Conservation (phyloP, 108 stramenopile species). For the Conticribra weissflogii region DNA sequence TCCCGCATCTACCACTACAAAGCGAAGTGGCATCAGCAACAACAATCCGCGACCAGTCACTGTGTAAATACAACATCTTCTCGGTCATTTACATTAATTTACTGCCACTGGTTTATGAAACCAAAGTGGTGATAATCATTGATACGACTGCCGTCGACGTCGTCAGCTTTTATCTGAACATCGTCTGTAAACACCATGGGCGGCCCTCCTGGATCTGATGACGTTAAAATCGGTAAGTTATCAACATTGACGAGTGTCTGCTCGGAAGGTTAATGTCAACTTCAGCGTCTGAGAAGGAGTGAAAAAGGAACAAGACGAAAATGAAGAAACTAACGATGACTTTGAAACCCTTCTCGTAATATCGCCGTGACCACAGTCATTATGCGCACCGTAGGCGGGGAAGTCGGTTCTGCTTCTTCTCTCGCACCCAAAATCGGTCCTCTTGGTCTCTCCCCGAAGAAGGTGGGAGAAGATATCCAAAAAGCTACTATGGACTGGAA, state of each 20-base stretch:
- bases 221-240: constrained; percentile 91
- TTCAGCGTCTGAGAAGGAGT: too few relatives aligned
- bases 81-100: not conserved
- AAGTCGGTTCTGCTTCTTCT: constrained; percentile 96
- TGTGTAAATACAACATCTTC: not conserved
- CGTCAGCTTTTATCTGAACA: constrained; percentile 65
- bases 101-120: not conserved
- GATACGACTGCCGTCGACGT: constrained; percentile 44
- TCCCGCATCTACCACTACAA: too few relatives aligned
- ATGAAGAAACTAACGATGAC: not conserved
- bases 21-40: too few relatives aligned
- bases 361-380: constrained; percentile 66
- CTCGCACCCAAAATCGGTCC: constrained; percentile 99
- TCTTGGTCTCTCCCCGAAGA: constrained; percentile 99
- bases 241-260: too few relatives aligned
- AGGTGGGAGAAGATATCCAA: constrained; percentile 99
- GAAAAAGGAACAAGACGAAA: not conserved
- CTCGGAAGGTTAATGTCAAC: too few relatives aligned
- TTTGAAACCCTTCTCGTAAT: not conserved
- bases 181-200: constrained; percentile 98
- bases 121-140: constrained; percentile 2
- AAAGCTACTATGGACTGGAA: constrained; percentile 99
- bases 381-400: constrained; percentile 99
- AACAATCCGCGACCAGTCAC: too few relatives aligned
- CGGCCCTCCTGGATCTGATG: constrained; percentile 89